Evolutionary conservation across 208 protist species (phyloP), one percentile per base, ranked within the genome.

Genomic region (Herpetomonas samuelpessoai): DNA sequence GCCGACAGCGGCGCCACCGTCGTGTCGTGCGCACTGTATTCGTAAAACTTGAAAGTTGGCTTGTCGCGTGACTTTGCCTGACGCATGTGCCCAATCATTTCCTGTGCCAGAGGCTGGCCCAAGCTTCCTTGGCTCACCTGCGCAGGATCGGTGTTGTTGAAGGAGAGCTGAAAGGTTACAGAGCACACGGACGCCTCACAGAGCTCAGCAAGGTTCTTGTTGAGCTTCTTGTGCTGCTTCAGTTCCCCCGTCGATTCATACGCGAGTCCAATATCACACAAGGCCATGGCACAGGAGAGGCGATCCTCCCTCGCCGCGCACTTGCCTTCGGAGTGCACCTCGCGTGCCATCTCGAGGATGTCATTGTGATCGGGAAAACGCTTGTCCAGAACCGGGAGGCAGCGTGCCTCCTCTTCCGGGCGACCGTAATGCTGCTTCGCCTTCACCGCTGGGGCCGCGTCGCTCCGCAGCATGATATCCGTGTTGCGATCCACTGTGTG

Each of bases 11-110:
- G 68, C 3, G 51, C 52, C 24, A 88, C 44, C 3, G 74, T 74
- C 3, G 68, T 81, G 61, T 88, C 76, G 55, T 85, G 77, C 14
- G 73, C 69, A 49, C 74, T 82, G 76, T 88, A 88, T 49, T 88
- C 46, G 65, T 58, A 16, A 55, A 41, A 41, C 35, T 41, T 41
- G 35, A 41, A 41, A 14, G 35, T 41, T 14, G 35, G 6, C 35
- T 14, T 14, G 9, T 6, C 35, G 14, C 9, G 35, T 14, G 35
- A 18, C 9, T 6, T 41, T 6, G 35, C 35, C 35, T 6, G 9
- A 6, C 14, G 6, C 35, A 41, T 41, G 65, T 91, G 85, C n/a
- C 24, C 4, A 16, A 88, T 21, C 51, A 91, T 64, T 18, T 67
- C 38, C 48, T 73, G 65, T 28, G 72, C 61, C 54, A 91, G 55